Base-by-base conservation (phyloP, 2,329 filamentous ascomycete genomes). In the Colletotrichum sp. region DNA sequence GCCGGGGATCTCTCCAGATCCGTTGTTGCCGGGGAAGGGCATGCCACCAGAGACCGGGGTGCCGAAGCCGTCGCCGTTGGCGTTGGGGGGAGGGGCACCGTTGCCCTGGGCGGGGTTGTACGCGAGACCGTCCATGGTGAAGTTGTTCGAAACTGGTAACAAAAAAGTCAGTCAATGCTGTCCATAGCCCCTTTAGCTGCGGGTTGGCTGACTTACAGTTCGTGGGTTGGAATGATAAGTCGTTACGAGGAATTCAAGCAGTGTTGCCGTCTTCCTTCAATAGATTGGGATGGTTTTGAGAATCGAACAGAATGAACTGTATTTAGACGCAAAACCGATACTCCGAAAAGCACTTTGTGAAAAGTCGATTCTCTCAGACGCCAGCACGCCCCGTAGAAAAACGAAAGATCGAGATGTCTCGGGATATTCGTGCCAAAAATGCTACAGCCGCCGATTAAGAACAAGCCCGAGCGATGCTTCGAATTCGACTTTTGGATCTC, bases 381-480 rank as follows among this genome's bases (percentile, higher is more conserved):
- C 85, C 84, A 80, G 83, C 84, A 86, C 85, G 84, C 85, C 84
- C 80, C 81, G 80, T 80, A 61, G 78, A 80, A 72, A 67, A 73
- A 79, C 80, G 65, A 72, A 70, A 78, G 59, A 66, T 75, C 29
- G 72, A 78, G 59, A 69, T 73, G 59, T 61, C 62, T 69, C 64
- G 61, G 71, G 69, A 55, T 76, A 72, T 71, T 76, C 69, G 77
- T 76, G 76, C 69, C 61, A 59, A 61, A 76, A 76, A 76, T 71
- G 67, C 63, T 73, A 68, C 59, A 75, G 77, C 68, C 72, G 76
- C 72, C 76, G 67, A 76, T 62, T 68, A 75, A 73, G 66, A 68
- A 73, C 71, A 77, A 75, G 66, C 64, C 65, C 72, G 67, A 76
- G 69, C 68, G 65, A 76, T 76, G 77, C 77, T 78, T 72, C 69